These are phyloP conservation scores for Zymoseptoria ardabiliae DNA, from an alignment of 2,329 filamentous ascomycete species.

Conservation along the genomic window DNA sequence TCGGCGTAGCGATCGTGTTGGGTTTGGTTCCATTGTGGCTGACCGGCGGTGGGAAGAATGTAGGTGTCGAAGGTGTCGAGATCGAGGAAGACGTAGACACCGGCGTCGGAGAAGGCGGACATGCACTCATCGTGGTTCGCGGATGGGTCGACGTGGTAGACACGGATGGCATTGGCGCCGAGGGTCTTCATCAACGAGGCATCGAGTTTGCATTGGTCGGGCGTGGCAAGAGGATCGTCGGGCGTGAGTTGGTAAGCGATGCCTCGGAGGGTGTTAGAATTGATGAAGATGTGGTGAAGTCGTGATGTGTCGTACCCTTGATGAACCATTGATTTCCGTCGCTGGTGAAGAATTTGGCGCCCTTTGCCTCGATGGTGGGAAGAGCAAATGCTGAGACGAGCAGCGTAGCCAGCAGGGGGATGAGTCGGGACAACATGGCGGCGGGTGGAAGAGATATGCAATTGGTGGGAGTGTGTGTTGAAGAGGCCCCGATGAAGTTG, in stretches of 20 bases:
- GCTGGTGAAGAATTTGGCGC: slow-evolving; percentile 78
- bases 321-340: slow-evolving; percentile 77
- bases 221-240: slow-evolving; percentile 69
- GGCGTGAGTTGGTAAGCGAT: slow-evolving; percentile 44
- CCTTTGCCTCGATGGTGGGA: slow-evolving; percentile 53
- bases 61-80: slow-evolving; percentile 68
- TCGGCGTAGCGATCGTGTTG: slow-evolving; percentile 61
- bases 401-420: slow-evolving; percentile 11
- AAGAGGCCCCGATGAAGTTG: background rate
- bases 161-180: slow-evolving; percentile 75
- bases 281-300: background rate
- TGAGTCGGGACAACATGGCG: slow-evolving; percentile 6
- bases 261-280: slow-evolving; percentile 42
- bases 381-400: slow-evolving; percentile 39
- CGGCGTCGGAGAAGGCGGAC: slow-evolving; percentile 67
- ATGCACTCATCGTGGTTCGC: slow-evolving; percentile 73
- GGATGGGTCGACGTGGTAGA: slow-evolving; percentile 74
- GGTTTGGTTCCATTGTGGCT: slow-evolving; percentile 63
- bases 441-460: background rate
- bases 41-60: slow-evolving; percentile 39
- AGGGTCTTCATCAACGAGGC: slow-evolving; percentile 69
- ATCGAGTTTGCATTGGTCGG: slow-evolving; percentile 69
- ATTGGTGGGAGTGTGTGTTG: background rate
- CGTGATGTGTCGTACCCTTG: slow-evolving; percentile 54
- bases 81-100: slow-evolving; percentile 79